Evolutionary conservation across 2,329 filamentous ascomycete genomes (phyloP).

Genomic region (Trichoderma sp.): DNA sequence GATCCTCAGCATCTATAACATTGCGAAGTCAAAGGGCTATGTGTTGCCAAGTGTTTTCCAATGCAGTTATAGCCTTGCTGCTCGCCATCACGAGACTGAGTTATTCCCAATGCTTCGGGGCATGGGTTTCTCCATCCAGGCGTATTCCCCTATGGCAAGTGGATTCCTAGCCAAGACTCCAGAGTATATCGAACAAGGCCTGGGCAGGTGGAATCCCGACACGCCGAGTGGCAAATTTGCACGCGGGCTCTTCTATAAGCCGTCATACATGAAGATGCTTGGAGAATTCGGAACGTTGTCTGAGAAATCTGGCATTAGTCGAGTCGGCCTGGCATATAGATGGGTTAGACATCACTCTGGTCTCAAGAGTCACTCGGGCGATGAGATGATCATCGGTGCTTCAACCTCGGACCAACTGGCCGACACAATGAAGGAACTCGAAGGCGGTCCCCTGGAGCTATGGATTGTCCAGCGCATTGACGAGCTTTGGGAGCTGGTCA

Average conservation of each 20-base stretch:
- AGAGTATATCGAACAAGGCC: constrained; percentile 34
- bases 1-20: constrained; percentile 36
- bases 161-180: constrained; percentile 54
- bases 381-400: constrained; percentile 39
- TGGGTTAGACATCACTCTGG: constrained; percentile 59
- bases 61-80: constrained; percentile 40
- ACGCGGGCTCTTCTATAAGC: constrained; percentile 21
- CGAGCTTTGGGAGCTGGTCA: constrained; percentile 57
- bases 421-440: constrained; percentile 36
- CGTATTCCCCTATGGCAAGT: constrained; percentile 53
- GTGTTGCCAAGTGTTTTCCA: constrained; percentile 45
- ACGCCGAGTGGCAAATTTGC: constrained; percentile 43
- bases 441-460: constrained; percentile 54
- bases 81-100: constrained; percentile 36
- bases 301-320: constrained; percentile 52
- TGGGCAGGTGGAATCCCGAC: constrained; percentile 52
- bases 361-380: constrained; percentile 33
- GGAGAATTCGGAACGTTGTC: constrained; percentile 33
- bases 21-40: constrained; percentile 37
- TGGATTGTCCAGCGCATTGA: constrained; percentile 62
- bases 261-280: constrained; percentile 53
- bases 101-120: constrained; percentile 44
- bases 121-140: constrained; percentile 43
- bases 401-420: constrained; percentile 36
- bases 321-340: constrained; percentile 57